Evolutionary conservation across 441 rosid species (phyloP), one percentile per base, ranked within the genome.

Genomic region (Gossypium schwendimanii): DNA sequence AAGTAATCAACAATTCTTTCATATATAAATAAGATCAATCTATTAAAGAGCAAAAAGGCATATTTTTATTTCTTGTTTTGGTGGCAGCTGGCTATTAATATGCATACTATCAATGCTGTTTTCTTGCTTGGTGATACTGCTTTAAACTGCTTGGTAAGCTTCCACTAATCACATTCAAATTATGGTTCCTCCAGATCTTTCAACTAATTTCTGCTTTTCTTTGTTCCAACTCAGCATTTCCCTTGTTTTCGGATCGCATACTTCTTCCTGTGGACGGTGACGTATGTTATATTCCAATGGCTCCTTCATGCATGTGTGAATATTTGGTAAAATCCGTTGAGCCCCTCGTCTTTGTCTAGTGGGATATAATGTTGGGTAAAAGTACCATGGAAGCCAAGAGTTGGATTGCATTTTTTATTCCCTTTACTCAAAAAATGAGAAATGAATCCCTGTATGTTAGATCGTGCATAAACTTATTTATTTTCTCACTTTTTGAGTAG

Each of bases 201-300:
- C 58, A 44, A 20, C 17, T 15, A 54, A 33, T 49, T 28, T 36
- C 52, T 11, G 59, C 41, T 6, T 33, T 33, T 7, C 41, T 33
- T 24, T 60, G 23, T 31, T 12, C 21, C 63, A 75, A 33, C 78
- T 11, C 94, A 95, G 99, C 82, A 88, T 33, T 95, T 95, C 75
- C 99, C 98, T 20, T 79, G 84, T 83, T 95, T 95, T 73, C 88
- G 99, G 58, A 87, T 93, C 7, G 95, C 98, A 17, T 95, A 95
- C 81, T 91, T 93, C 91, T 86, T 91, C 84, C 63, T 82, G 1
- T 95, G 98, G 99, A 95, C 98, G 3, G 80, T 91, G 77, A 76
- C 63, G 18, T 95, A 85, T 76, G 97, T 91, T 39, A 53, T 89
- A 23, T 90, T 95, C 81, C 99, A 87, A 75, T 95, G 99, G 99